phyloP scores from a whole-genome alignment of 805 yeast species.

The Starmerella riodocensis region DNA sequence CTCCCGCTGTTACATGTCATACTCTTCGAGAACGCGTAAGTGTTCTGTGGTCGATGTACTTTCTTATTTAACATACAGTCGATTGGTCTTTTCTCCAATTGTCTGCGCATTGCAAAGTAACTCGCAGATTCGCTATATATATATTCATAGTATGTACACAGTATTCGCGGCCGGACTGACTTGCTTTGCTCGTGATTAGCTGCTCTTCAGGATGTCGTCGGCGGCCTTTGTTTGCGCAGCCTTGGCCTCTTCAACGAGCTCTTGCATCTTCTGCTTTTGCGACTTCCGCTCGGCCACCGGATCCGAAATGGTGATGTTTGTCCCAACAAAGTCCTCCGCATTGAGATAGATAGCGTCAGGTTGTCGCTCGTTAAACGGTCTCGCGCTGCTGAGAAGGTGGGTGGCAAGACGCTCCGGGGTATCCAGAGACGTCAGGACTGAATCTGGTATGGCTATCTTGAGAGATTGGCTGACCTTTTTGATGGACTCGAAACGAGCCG shows the following conservation, averaged over 20 bases:
- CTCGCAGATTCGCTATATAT: too few relatives aligned
- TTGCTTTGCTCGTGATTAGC: not conserved
- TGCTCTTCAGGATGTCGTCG: constrained; percentile 17
- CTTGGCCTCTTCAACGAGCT: constrained; percentile 37
- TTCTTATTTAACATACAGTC: too few relatives aligned
- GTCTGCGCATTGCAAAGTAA: too few relatives aligned
- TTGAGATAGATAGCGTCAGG: constrained; percentile 64
- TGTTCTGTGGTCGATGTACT: too few relatives aligned
- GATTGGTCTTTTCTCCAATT: too few relatives aligned
- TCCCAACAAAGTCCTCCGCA: constrained; percentile 40
- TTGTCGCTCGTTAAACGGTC: constrained; percentile 45
- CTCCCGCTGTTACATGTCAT: too few relatives aligned
- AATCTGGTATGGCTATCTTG: constrained; percentile 44
- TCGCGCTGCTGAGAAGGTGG: constrained; percentile 31
- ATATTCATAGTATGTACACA: too few relatives aligned
- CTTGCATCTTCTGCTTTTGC: constrained; percentile 35
- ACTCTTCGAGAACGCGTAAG: too few relatives aligned
- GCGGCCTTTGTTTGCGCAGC: constrained; percentile 24
- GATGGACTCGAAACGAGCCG: constrained; percentile 36
- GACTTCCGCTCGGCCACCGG: constrained; percentile 37
- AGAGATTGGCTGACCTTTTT: constrained; percentile 38
- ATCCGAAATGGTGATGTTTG: constrained; percentile 37
- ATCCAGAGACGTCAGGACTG: constrained; percentile 33
- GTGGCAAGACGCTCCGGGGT: constrained; percentile 31
- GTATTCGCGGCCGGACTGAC: too few relatives aligned